Percentiles rank a stretch among this genome's conserved stretches.
Conservation (phyloP, 2,329 filamentous ascomycete genomes). For the Nectriaceae sp. region DNA sequence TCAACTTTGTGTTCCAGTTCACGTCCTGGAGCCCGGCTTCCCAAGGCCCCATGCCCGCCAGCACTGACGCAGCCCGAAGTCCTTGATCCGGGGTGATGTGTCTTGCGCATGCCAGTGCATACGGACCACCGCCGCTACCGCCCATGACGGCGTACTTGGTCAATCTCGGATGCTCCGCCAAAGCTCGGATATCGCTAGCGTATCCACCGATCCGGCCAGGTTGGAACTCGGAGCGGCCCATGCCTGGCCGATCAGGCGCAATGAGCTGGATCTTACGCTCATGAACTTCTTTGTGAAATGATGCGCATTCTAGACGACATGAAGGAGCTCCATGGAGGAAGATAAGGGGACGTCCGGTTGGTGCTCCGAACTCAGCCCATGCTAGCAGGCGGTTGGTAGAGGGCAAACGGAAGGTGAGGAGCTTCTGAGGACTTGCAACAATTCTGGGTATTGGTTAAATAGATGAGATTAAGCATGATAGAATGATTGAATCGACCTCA, state of each 20-base stretch:
- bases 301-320: conserved; percentile 9
- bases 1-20: conserved; percentile 6
- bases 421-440: background rate
- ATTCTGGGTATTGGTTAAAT: background rate
- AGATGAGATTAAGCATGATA: too few species aligned
- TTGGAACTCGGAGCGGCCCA: conserved; percentile 8
- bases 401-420: conserved; percentile 6
- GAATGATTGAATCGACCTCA: too few species aligned
- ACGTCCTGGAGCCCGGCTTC: conserved; percentile 6
- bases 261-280: conserved; percentile 6
- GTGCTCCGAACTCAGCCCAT: conserved; percentile 14
- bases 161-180: conserved; percentile 8
- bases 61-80: conserved; percentile 6
- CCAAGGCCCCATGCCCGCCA: conserved; percentile 6
- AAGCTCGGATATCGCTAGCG: conserved; percentile 5
- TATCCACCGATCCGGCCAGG: conserved; percentile 7
- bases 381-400: conserved; percentile 11
- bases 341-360: conserved; percentile 4
- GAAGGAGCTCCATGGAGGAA: conserved; percentile 12
- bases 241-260: conserved; percentile 11
- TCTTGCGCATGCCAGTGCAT: conserved; percentile 12
- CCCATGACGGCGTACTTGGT: conserved; percentile 7
- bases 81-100: conserved; percentile 7
- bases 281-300: conserved; percentile 7
- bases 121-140: conserved; percentile 12